Conservation (phyloP, 768 basidiomycete species). For the Tulasnella sp. region DNA sequence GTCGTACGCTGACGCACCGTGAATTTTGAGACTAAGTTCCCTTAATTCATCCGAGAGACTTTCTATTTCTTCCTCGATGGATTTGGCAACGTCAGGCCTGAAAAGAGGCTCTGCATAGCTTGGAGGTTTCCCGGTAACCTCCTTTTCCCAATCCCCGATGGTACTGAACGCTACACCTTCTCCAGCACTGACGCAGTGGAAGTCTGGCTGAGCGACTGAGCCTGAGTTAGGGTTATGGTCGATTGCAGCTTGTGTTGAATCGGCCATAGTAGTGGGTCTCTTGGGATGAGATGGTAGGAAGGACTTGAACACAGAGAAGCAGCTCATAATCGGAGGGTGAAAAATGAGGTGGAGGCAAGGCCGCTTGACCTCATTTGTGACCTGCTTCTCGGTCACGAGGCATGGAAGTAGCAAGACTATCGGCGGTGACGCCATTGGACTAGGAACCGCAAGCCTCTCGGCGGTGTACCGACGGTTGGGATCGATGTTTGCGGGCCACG, state of each 20-base stretch:
- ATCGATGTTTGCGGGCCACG: no score
- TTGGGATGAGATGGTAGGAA: no score
- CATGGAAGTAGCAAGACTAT: background rate
- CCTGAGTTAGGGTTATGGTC: no score
- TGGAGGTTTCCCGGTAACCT: no score
- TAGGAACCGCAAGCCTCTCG: background rate
- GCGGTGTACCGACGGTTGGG: background rate
- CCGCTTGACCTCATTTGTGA: no score
- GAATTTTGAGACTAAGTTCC: constrained; percentile 60
- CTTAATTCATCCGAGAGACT: constrained; percentile 48
- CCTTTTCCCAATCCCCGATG: no score
- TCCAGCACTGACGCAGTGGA: no score
- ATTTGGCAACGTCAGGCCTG: constrained; percentile 46
- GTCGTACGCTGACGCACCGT: constrained; percentile 38
- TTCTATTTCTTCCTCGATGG: constrained; percentile 52
- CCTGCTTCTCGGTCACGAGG: background rate
- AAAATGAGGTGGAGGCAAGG: background rate
- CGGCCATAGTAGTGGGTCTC: no score
- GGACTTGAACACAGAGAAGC: no score
- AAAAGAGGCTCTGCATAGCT: background rate
- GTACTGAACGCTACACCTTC: no score
- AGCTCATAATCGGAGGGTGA: background rate
- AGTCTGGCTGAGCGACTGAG: no score
- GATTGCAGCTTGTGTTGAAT: no score
- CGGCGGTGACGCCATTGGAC: background rate